Percentiles rank a stretch among this genome's conserved stretches.
Conservation (phyloP, 768 basidiomycete genomes). For the Hydnomerulius pinastri region DNA sequence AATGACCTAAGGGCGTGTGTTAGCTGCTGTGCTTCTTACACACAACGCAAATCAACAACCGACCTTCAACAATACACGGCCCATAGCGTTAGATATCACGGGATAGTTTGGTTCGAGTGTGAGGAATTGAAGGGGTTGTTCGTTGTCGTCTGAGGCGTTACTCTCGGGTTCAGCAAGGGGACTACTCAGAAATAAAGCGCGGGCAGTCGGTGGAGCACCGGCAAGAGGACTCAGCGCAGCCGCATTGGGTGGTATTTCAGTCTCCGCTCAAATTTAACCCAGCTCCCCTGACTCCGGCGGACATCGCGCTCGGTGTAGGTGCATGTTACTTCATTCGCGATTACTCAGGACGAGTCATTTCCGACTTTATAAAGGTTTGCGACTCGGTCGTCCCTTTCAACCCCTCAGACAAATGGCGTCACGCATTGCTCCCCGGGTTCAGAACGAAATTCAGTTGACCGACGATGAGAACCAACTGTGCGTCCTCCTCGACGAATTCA, state of each 20-base stretch:
- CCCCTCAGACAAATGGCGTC: slow-evolving; percentile 30
- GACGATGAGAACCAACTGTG: slow-evolving; percentile 71
- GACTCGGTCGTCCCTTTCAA: slow-evolving; percentile 1
- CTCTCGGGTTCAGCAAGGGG: slow-evolving; percentile 11
- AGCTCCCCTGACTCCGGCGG: slow-evolving; percentile 1
- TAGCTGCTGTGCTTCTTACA: slow-evolving; percentile 6
- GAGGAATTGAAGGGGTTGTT: neutral
- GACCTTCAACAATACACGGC: slow-evolving; percentile 87
- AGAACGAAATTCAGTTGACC: slow-evolving; percentile 54
- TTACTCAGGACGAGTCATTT: neutral
- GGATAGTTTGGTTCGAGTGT: neutral
- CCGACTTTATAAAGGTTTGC: slow-evolving; percentile 1
- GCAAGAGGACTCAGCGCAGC: slow-evolving; percentile 9
- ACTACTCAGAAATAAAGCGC: slow-evolving; percentile 8
- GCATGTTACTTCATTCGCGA: slow-evolving; percentile 1
- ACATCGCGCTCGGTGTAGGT: neutral
- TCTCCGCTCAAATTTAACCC: slow-evolving; percentile 24
- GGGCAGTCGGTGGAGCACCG: slow-evolving; percentile 21
- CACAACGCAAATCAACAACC: slow-evolving; percentile 6
- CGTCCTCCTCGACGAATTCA: slow-evolving; percentile 78
- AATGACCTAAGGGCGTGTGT: slow-evolving; percentile 69
- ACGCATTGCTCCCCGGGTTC: slow-evolving; percentile 33
- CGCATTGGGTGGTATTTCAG: slow-evolving; percentile 21
- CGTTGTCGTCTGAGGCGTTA: slow-evolving; percentile 8
- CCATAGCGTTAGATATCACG: slow-evolving; percentile 48